Conservation (phyloP, 2,329 filamentous ascomycete genomes). For the Xylariaceae sp. region DNA sequence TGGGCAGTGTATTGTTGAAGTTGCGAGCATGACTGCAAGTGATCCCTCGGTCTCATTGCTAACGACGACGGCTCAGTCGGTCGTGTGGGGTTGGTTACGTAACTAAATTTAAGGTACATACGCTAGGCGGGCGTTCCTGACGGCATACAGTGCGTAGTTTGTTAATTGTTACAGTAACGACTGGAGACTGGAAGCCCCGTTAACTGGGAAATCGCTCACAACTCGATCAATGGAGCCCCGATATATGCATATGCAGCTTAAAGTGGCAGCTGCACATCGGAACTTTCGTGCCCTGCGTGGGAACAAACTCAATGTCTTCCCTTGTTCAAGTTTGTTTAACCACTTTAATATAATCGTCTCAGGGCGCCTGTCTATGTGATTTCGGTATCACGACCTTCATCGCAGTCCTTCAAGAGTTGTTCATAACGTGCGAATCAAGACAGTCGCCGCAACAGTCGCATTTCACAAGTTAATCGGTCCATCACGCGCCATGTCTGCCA, state of each 20-base stretch:
- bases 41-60: neutral
- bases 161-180: neutral
- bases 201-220: neutral
- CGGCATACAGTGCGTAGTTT: neutral
- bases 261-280: neutral
- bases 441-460: neutral
- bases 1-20: neutral
- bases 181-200: neutral
- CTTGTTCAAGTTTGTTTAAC: neutral
- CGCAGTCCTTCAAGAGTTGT: neutral
- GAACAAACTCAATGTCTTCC: neutral
- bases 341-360: neutral
- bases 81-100: neutral
- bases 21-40: neutral
- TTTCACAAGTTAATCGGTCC: neutral
- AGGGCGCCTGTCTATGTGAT: neutral
- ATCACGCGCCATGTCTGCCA: slow-evolving; percentile 32
- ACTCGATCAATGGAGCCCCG: neutral
- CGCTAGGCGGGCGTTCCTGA: neutral
- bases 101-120: neutral
- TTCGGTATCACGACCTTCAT: neutral
- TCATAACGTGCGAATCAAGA: neutral
- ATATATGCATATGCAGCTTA: neutral
- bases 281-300: neutral
- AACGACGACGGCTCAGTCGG: neutral